Percentiles rank a stretch among this genome's conserved stretches.
These are phyloP conservation scores for Vitis amurensis DNA, from an alignment of 164 flowering plant genomes.

Conservation along the genomic window DNA sequence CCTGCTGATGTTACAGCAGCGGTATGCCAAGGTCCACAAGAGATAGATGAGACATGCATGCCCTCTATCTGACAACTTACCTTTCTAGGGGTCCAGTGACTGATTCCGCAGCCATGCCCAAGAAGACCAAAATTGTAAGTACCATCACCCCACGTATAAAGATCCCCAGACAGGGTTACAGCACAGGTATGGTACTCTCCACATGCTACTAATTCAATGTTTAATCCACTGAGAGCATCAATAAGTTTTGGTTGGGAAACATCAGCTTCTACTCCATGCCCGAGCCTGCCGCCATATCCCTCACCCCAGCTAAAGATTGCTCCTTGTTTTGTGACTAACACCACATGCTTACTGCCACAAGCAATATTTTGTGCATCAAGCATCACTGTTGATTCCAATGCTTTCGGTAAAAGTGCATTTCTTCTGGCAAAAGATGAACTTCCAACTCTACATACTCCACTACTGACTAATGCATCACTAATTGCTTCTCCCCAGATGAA, in stretches of 20 bases:
- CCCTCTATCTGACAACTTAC: conserved; percentile 70
- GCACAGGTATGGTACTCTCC: conserved; percentile 96
- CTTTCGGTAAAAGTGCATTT: conserved; percentile 71
- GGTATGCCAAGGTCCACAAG: conserved; percentile 99
- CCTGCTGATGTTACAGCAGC: conserved; percentile 78
- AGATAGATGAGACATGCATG: conserved; percentile 56
- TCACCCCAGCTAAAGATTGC: conserved; percentile 96
- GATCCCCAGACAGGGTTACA: conserved; percentile 77
- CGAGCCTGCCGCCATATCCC: conserved; percentile 92
- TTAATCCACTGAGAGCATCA: conserved; percentile 61
- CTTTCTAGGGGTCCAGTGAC: conserved; percentile 86
- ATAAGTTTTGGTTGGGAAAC: conserved; percentile 71
- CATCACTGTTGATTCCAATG: conserved; percentile 68
- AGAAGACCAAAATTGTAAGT: conserved; percentile 59
- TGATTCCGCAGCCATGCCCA: conserved; percentile 76
- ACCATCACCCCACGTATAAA: conserved; percentile 96
- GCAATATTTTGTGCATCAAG: conserved; percentile 78
- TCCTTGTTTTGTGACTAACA: conserved; percentile 78
- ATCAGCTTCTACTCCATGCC: conserved; percentile 82
- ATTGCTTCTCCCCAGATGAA: conserved; percentile 86
- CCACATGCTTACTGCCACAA: conserved; percentile 84
- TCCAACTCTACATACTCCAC: conserved; percentile 51
- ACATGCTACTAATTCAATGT: conserved; percentile 76
- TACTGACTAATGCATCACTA: conserved; percentile 68
- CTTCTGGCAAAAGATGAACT: conserved; percentile 31